phyloP scores from a whole-genome alignment of 768 basidiomycete species.

The Amanita jacksonii region DNA sequence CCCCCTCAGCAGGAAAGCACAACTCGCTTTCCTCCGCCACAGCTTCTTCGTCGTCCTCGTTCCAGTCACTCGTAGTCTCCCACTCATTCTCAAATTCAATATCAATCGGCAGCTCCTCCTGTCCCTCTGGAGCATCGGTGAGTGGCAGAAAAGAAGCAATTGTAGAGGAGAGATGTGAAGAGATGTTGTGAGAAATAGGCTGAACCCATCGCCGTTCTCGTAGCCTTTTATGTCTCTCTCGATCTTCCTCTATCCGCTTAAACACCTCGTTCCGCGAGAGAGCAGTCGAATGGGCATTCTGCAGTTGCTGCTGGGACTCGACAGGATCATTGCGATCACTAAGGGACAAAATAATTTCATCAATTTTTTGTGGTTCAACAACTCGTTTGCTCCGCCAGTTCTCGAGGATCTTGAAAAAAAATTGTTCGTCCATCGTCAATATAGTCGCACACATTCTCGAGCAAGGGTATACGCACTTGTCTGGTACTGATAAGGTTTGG shows the following conservation, averaged over 20 bases:
- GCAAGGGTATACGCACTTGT: constrained; percentile 43
- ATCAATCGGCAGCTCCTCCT: constrained; percentile 56
- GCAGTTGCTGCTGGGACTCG: constrained; percentile 8
- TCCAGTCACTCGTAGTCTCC: constrained; percentile 88
- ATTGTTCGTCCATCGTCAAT: too few relatives aligned
- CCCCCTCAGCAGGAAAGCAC: constrained; percentile 49
- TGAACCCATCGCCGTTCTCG: constrained; percentile 92
- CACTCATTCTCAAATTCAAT: constrained; percentile 87
- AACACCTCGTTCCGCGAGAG: constrained; percentile 64
- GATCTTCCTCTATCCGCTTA: constrained; percentile 85
- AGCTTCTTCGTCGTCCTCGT: constrained; percentile 79
- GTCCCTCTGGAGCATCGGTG: constrained; percentile 39
- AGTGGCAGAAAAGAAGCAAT: constrained; percentile 56
- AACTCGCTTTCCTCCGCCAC: constrained; percentile 59
- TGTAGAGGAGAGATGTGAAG: constrained; percentile 29
- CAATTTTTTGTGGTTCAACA: constrained; percentile 69
- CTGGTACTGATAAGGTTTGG: constrained; percentile 82
- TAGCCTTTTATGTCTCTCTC: constrained; percentile 86
- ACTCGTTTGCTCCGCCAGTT: constrained; percentile 83
- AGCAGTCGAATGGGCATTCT: constrained; percentile 16
- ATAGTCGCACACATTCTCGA: background rate
- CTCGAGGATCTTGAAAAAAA: constrained; percentile 65
- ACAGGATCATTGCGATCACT: constrained; percentile 28
- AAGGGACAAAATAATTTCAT: constrained; percentile 53
- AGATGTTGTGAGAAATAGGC: constrained; percentile 45